Conservation (phyloP, 352 stramenopile species). For the Pythium coloratum region DNA sequence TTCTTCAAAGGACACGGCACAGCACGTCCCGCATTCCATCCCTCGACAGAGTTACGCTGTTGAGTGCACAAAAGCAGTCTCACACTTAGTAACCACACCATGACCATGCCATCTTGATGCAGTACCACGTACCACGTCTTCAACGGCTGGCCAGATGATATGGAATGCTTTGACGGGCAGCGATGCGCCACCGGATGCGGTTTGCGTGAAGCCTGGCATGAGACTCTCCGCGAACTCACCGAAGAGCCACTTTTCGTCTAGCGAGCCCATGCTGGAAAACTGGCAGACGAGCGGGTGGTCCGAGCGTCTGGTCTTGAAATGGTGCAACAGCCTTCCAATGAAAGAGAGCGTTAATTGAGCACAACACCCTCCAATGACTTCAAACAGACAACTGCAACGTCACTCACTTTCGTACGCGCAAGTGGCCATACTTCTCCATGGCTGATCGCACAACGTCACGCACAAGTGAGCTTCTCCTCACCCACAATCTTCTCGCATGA, state of each 20-base stretch:
- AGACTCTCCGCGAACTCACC: slow-evolving; percentile 69
- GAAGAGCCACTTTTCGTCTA: slow-evolving; percentile 85
- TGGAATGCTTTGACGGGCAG: slow-evolving; percentile 61
- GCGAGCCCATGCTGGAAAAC: slow-evolving; percentile 81
- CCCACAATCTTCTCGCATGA: neutral
- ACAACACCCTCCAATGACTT: neutral
- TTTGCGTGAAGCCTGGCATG: slow-evolving; percentile 42
- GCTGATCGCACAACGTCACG: slow-evolving; percentile 31
- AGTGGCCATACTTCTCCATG: slow-evolving; percentile 83
- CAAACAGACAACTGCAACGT: neutral
- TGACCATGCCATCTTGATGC: neutral
- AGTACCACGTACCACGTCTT: slow-evolving; percentile 61
- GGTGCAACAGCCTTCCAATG: slow-evolving; percentile 44
- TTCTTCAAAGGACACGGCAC: slow-evolving; percentile 83
- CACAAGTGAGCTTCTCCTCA: neutral
- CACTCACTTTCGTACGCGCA: slow-evolving; percentile 61
- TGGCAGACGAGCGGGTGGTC: slow-evolving; percentile 77
- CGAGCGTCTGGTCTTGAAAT: slow-evolving; percentile 43
- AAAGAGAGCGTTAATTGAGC: neutral
- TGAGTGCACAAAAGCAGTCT: neutral
- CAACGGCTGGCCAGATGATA: slow-evolving; percentile 79
- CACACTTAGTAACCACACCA: neutral
- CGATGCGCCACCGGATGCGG: slow-evolving; percentile 25
- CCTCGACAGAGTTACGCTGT: slow-evolving; percentile 76
- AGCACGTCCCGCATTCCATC: slow-evolving; percentile 70